Evolutionary conservation across 805 yeast species (phyloP), one percentile per base, ranked within the genome.

Genomic region (Teunomyces pallodes): DNA sequence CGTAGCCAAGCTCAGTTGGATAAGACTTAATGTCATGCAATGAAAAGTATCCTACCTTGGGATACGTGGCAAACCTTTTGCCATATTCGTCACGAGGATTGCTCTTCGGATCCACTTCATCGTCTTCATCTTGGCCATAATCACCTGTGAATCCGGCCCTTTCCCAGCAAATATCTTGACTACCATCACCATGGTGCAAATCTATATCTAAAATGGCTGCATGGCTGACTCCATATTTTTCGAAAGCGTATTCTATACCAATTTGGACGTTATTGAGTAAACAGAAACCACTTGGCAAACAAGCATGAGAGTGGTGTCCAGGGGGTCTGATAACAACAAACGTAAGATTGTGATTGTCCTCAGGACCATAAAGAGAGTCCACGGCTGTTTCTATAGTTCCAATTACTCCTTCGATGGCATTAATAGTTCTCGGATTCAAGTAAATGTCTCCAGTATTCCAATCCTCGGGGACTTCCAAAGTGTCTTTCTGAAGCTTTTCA

Each of bases 381-480:
- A 87, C 73, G 1, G 86, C 90, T 0, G 79, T 70, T 61, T 88
- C 94, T 3, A 88, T 70, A 0, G 94, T 83, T 0, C 90, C 92
- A 17, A 88, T 70, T 0, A 84, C 89, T 3, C 95, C 95, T 53
- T 84, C 84, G 6, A 88, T 65, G 0, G 96, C 95, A 26, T 76
- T 77, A 4, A 85, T 62, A 0, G 96, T 84, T 16, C 75, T 77
- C 14, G 83, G 81, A 3, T 84, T 79, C 45, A 88, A 61, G 60
- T 88, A 88, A 29, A 89, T 86, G 59, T 88, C 96, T 10, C 94
- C 94, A 2, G 86, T 77, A 50, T 87, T 86, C 96, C 96, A 88
- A 33, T 78, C 79, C 5, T 79, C 84, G 0, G 95, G 95, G 1
- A 87, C 90, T 64, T 88, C 96, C 3, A 87, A 56, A 56, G 81